A percentile compares a stretch with the other conserved stretches of the same genome.
phyloP scores from a whole-genome alignment of 2,329 filamentous ascomycete species.

The Botrytis galanthina region DNA sequence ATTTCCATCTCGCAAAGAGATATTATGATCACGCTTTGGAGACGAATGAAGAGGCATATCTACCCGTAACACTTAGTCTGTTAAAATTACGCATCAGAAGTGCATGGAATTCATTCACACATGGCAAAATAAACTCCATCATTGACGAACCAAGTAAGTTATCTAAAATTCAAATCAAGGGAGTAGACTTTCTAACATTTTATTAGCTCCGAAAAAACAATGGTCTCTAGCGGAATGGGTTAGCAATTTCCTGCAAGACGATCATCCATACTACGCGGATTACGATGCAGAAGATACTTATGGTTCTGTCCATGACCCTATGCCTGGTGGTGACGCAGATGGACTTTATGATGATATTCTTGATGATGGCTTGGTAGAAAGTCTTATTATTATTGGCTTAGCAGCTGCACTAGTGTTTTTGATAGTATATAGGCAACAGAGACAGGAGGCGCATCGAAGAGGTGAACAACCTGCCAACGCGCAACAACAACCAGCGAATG shows the following conservation, averaged over 20 bases:
- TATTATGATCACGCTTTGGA: slow-evolving; percentile 93
- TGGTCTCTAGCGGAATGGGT: slow-evolving; percentile 86
- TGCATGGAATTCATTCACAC: slow-evolving; percentile 90
- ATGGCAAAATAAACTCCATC: slow-evolving; percentile 89
- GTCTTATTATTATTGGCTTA: slow-evolving; percentile 76
- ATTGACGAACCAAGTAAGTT: slow-evolving; percentile 80
- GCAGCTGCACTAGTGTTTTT: slow-evolving; percentile 72
- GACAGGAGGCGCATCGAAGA: slow-evolving; percentile 56
- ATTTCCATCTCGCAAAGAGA: slow-evolving; percentile 94
- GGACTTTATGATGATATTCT: slow-evolving; percentile 60
- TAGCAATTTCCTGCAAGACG: slow-evolving; percentile 74
- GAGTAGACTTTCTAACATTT: slow-evolving; percentile 48
- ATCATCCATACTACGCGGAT: slow-evolving; percentile 57
- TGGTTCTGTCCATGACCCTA: slow-evolving; percentile 51
- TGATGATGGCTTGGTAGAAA: slow-evolving; percentile 80
- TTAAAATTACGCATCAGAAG: slow-evolving; percentile 81
- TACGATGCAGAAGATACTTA: slow-evolving; percentile 46
- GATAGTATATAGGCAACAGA: slow-evolving; percentile 75
- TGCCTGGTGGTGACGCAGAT: slow-evolving; percentile 54
- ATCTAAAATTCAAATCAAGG: neutral
- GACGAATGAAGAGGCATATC: slow-evolving; percentile 88
- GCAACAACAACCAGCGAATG: slow-evolving; percentile 36
- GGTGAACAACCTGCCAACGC: slow-evolving; percentile 42
- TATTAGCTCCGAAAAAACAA: slow-evolving; percentile 63
- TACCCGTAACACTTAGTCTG: slow-evolving; percentile 85